Conservation (phyloP, 208 protist species). For the Wallacemonas sp. region DNA sequence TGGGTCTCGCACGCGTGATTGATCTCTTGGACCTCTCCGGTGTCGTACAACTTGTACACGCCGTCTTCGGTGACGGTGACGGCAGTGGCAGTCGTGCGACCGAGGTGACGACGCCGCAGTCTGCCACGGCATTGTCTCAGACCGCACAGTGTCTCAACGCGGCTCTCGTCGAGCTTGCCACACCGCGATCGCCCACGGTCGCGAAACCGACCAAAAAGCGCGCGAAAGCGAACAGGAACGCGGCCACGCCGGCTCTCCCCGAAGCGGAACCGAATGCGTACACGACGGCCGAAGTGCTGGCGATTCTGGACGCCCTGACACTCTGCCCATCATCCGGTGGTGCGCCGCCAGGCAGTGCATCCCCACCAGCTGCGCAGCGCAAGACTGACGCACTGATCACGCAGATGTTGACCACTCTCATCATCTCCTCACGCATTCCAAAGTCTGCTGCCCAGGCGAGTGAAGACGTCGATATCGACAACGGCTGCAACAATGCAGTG, state of each 20-base stretch:
- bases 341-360: too few species aligned
- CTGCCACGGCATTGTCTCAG: background rate
- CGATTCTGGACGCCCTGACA: background rate
- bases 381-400: background rate
- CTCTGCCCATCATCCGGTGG: background rate
- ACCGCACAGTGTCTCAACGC: background rate
- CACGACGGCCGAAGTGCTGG: background rate
- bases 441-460: background rate
- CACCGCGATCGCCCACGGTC: background rate
- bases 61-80: background rate
- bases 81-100: background rate
- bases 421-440: too few species aligned
- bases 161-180: background rate
- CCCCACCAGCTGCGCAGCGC: background rate
- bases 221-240: background rate
- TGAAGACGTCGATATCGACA: too few species aligned
- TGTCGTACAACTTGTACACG: background rate
- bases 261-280: background rate
- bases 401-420: too few species aligned
- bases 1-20: background rate
- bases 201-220: background rate
- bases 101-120: background rate
- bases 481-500: too few species aligned
- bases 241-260: too few species aligned
- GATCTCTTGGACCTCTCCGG: background rate